Evolutionary conservation across 192 early-diverging fungal genomes (phyloP).

Genomic region (Coemansia sp.): DNA sequence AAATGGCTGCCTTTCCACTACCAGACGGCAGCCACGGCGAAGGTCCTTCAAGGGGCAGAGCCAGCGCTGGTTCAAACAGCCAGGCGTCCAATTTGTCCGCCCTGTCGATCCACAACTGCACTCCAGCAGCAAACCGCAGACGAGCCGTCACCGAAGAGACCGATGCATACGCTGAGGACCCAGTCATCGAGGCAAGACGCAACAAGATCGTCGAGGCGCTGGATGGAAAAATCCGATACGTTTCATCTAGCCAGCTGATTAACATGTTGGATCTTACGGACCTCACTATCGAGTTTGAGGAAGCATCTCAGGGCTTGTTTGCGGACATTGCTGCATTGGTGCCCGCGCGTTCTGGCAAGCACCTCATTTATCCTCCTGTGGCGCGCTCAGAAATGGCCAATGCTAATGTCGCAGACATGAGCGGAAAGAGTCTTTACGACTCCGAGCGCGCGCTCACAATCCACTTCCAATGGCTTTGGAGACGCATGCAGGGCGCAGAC

Average conservation of each 20-base stretch:
- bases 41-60: background rate
- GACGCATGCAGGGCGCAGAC: background rate
- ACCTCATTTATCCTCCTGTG: background rate
- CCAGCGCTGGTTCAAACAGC: background rate
- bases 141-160: background rate
- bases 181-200: background rate
- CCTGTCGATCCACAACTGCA: background rate
- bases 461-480: background rate
- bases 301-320: background rate
- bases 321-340: background rate
- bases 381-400: background rate
- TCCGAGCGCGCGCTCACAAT: background rate
- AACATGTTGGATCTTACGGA: background rate
- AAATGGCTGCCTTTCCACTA: background rate
- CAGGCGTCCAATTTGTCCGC: background rate
- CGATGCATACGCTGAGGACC: background rate
- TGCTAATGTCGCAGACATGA: background rate
- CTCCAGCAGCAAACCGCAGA: background rate
- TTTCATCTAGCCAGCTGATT: background rate
- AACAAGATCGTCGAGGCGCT: background rate
- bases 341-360: background rate
- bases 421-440: background rate
- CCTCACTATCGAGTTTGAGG: background rate
- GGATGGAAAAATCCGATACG: background rate
- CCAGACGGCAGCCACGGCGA: background rate